These are phyloP conservation scores for Mycena rebaudengoi DNA, from an alignment of 768 basidiomycete genomes.

Conservation along the genomic window DNA sequence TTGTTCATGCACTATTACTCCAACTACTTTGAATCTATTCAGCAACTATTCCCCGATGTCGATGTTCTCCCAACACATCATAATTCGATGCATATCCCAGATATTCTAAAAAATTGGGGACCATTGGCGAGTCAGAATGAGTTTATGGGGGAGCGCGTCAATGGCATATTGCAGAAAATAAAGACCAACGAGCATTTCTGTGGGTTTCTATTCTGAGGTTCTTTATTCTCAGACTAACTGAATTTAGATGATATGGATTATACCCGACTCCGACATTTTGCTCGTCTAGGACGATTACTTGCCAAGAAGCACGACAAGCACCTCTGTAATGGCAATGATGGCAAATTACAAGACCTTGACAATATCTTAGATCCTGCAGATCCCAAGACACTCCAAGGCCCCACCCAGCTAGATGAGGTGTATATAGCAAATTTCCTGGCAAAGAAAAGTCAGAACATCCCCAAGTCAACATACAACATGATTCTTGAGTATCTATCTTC, in stretches of 20 bases:
- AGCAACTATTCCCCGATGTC: conserved; percentile 6
- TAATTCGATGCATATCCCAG: conserved; percentile 18
- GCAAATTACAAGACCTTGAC: background rate
- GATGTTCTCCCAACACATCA: conserved; percentile 22
- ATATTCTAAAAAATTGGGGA: conserved; percentile 25
- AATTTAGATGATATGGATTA: conserved; percentile 20
- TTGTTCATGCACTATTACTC: conserved; percentile 11
- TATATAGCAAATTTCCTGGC: background rate
- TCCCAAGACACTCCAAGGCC: background rate
- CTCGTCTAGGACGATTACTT: conserved; percentile 6
- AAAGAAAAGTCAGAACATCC: background rate
- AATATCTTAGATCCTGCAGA: background rate
- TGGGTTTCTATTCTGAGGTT: background rate
- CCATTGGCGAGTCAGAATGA: conserved; percentile 20
- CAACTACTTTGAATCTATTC: conserved; percentile 8
- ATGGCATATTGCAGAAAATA: conserved; percentile 20
- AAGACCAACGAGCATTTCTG: conserved; percentile 20
- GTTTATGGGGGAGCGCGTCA: conserved; percentile 22
- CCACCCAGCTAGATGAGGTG: background rate
- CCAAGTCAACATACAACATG: background rate
- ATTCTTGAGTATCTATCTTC: conserved; percentile 7
- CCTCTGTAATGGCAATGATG: background rate
- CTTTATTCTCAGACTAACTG: background rate
- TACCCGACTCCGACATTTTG: conserved; percentile 15
- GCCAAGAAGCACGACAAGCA: conserved; percentile 1